phyloP scores from a whole-genome alignment of 2,329 filamentous ascomycete genomes.

The Teratosphaeria gauchensis region DNA sequence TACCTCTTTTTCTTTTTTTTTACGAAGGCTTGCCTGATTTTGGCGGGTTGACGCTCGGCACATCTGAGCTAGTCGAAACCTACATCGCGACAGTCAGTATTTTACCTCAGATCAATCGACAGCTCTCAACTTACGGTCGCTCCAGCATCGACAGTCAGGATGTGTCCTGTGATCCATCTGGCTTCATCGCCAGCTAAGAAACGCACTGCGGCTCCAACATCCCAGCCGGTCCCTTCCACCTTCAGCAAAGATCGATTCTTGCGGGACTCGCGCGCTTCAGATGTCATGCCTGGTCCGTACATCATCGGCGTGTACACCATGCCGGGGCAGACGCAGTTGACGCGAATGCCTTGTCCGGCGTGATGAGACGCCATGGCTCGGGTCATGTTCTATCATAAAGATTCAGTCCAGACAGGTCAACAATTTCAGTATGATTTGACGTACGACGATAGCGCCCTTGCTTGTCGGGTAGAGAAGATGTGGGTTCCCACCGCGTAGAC shows the following conservation, averaged over 20 bases:
- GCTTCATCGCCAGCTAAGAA: conserved; percentile 46
- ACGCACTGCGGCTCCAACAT: conserved; percentile 41
- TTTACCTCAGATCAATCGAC: neutral
- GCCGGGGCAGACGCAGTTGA: conserved; percentile 48
- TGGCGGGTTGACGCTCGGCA: neutral
- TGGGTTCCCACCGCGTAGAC: conserved; percentile 45
- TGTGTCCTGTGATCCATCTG: conserved; percentile 42
- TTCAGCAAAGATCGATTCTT: conserved; percentile 42
- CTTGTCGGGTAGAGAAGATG: conserved; percentile 45
- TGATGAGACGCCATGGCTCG: conserved; percentile 48
- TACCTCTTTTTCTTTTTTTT: neutral
- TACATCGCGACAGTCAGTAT: neutral
- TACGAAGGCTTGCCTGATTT: neutral
- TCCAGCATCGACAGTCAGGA: conserved; percentile 41
- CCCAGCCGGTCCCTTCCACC: conserved; percentile 47
- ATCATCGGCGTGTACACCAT: conserved; percentile 50
- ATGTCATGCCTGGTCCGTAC: conserved; percentile 41
- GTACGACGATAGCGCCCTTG: conserved; percentile 43
- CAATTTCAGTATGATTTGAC: conserved; percentile 1
- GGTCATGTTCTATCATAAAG: conserved; percentile 38
- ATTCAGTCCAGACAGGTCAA: neutral
- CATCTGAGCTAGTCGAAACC: neutral
- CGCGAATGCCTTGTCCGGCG: conserved; percentile 40
- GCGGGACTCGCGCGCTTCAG: conserved; percentile 40
- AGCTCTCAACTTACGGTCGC: conserved; percentile 25